Conservation (phyloP, 495 filamentous ascomycete species). For the Ramalina intermedia region DNA sequence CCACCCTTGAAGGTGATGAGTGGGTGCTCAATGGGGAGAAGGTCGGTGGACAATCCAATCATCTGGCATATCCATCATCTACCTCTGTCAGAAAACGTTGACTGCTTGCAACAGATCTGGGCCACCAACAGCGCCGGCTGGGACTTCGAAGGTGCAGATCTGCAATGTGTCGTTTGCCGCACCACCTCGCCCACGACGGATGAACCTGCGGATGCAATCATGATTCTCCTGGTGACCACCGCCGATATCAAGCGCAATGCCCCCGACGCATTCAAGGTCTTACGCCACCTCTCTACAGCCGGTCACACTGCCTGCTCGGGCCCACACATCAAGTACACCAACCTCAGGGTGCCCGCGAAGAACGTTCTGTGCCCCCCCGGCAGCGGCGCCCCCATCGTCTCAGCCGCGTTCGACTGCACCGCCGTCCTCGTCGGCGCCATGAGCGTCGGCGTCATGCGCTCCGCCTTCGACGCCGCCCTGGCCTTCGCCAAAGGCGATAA, state of each 20-base stretch:
- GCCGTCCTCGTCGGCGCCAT: slow-evolving; percentile 39
- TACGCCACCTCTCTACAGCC: slow-evolving; percentile 25
- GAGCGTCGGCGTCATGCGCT: slow-evolving; percentile 36
- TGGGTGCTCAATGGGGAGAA: slow-evolving; percentile 44
- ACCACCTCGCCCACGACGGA: slow-evolving; percentile 7
- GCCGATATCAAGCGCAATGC: slow-evolving; percentile 29
- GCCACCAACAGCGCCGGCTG: slow-evolving; percentile 40
- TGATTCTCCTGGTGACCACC: slow-evolving; percentile 34
- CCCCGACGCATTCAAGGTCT: slow-evolving; percentile 24
- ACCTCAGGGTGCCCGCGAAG: slow-evolving; percentile 30
- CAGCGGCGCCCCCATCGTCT: slow-evolving; percentile 24
- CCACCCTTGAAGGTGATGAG: slow-evolving; percentile 33
- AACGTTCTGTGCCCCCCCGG: slow-evolving; percentile 33
- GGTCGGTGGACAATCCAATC: slow-evolving; percentile 13
- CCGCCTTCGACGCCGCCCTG: slow-evolving; percentile 37
- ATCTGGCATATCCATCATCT: not conserved
- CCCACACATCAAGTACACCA: slow-evolving; percentile 31
- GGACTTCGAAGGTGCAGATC: slow-evolving; percentile 36
- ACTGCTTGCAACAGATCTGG: slow-evolving; percentile 26
- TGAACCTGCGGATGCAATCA: slow-evolving; percentile 25
- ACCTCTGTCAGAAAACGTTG: not conserved
- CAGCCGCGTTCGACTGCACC: slow-evolving; percentile 26
- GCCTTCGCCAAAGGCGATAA: slow-evolving; percentile 30
- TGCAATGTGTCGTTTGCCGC: slow-evolving; percentile 39
- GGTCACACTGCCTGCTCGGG: slow-evolving; percentile 34